These are phyloP conservation scores for Scedosporium boydii DNA, from an alignment of 2,329 filamentous ascomycete genomes.

Conservation along the genomic window DNA sequence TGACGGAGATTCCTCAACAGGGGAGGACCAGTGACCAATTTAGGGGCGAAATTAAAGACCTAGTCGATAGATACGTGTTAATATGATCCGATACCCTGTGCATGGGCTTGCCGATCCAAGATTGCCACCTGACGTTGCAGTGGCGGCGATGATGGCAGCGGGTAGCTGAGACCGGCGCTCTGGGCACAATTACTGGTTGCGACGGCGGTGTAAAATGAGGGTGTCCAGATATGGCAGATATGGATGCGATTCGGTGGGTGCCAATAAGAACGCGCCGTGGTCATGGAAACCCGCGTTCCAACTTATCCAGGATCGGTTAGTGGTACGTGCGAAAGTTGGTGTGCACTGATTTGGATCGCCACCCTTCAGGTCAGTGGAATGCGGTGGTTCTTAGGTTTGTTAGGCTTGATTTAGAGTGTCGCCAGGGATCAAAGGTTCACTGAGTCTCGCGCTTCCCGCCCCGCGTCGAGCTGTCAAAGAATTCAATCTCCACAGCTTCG, in stretches of 20 bases:
- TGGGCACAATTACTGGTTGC: neutral
- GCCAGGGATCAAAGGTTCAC: neutral
- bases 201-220: neutral
- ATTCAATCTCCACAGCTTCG: neutral
- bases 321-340: neutral
- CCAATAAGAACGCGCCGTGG: neutral
- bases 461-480: neutral
- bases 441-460: neutral
- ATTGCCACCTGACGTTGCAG: neutral
- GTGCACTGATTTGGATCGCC: too few species aligned
- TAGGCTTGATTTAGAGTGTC: too few species aligned
- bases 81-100: neutral
- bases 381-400: too few species aligned
- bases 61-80: neutral
- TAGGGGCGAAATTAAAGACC: neutral
- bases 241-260: neutral
- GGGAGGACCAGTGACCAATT: neutral
- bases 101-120: neutral
- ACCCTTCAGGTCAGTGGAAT: neutral
- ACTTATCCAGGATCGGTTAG: neutral
- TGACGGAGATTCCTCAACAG: slow-evolving; percentile 6
- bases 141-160: neutral
- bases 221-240: neutral
- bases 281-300: neutral
- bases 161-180: neutral